A percentile compares a stretch with the other conserved stretches of the same genome.
Evolutionary conservation across 805 yeast species (phyloP).

Genomic region (Candida saitoana): DNA sequence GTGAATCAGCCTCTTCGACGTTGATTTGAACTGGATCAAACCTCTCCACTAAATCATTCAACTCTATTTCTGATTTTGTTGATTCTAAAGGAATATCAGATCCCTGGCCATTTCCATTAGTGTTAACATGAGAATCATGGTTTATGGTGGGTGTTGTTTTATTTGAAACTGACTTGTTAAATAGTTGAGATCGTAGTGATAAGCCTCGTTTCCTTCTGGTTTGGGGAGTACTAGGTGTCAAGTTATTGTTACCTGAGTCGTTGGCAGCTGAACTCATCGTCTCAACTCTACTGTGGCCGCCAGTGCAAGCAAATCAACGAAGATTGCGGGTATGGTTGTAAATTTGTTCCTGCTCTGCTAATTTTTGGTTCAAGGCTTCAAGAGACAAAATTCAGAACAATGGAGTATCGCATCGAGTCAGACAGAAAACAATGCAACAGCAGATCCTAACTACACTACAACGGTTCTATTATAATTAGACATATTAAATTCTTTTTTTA

Average conservation of each 20-base stretch:
- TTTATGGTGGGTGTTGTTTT: neutral
- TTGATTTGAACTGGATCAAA: neutral
- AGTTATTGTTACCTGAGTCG: neutral
- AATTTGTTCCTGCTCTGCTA: too few species aligned
- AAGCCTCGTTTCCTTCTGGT: constrained; percentile 56
- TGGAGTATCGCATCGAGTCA: too few species aligned
- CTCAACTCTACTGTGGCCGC: too few species aligned
- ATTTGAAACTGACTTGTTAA: constrained; percentile 41
- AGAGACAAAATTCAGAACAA: too few species aligned
- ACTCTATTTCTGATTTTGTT: neutral
- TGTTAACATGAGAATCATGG: neutral
- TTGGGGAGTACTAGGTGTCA: constrained; percentile 14
- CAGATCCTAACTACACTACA: too few species aligned
- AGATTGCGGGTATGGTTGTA: too few species aligned
- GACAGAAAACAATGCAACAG: too few species aligned
- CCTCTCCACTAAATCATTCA: neutral
- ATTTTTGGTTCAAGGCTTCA: neutral
- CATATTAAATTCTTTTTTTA: too few species aligned
- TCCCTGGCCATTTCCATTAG: neutral
- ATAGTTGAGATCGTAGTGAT: constrained; percentile 62
- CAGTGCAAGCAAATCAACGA: too few species aligned
- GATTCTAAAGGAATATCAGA: neutral
- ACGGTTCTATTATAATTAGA: too few species aligned
- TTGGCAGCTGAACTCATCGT: neutral
- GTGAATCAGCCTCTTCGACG: neutral